Evolutionary conservation across 495 filamentous ascomycete species (phyloP), one percentile per base, ranked within the genome.

Genomic region (Aspergillus egyptiacus): DNA sequence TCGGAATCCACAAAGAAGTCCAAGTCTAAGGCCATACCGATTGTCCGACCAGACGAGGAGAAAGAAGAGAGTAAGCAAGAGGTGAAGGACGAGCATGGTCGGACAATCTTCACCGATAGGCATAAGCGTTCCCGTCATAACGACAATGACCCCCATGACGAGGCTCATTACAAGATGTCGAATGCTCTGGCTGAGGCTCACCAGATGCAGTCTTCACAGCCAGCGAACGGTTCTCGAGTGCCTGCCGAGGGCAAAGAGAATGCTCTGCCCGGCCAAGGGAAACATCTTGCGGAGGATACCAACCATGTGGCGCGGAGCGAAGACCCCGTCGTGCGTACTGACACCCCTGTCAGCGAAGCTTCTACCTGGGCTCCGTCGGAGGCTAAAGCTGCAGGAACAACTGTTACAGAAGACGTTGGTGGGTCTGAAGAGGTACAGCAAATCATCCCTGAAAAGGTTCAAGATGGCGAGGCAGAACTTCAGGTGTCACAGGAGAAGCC

Each of bases 11-110:
- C 66, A 2, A 87, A 86, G 68, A 78, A 79, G 44, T 86, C 84
- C 68, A 78, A 79, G 44, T 86, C 84, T 4, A 96, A 89, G 64
- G 87, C 87, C 22, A 76, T 95, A 48, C 87, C 89, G 2, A 93
- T 95, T 42, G 68, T 91, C 11, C 75, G 74, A 14, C 87, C 90
- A 9, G 75, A 83, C 49, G 77, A 69, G 62, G 31, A 52, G 13
- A 59, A 68, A 24, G 62, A 74, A 23, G 72, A 82, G n/a, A 69
- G 69, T 15, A 37, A 44, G 10, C 62, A 76, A 1, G 70, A 73
- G 39, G 70, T 51, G 14, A 58, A 67, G 10, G 60, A 68, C 45
- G 67, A 72, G 15, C 60, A 63, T 41, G 66, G 64, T 43, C 56
- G 62, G 41, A 49, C 60, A 28, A 56, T 70, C 25, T 58, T 62